These are phyloP conservation scores for Colletotrichum gigasporum DNA, from an alignment of 2,329 filamentous ascomycete species.

Conservation along the genomic window DNA sequence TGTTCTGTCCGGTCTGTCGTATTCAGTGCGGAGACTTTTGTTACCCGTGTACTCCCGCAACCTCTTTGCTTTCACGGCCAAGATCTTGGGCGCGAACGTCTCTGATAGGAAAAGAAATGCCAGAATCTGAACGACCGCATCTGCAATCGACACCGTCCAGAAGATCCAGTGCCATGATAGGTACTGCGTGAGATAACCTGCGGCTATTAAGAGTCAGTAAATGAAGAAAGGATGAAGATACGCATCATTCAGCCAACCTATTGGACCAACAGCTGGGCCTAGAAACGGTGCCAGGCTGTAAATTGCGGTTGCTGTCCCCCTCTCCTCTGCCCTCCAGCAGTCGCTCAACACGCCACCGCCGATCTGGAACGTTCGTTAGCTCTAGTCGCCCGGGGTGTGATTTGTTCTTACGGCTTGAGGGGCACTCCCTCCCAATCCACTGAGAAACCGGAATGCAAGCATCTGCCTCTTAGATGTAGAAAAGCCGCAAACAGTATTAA, in stretches of 20 bases:
- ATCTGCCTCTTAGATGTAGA: conserved; percentile 55
- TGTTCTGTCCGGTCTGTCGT: conserved; percentile 37
- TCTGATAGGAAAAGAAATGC: conserved; percentile 50
- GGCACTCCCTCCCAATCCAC: conserved; percentile 55
- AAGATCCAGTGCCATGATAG: conserved; percentile 56
- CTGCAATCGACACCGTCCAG: conserved; percentile 51
- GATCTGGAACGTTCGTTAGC: conserved; percentile 36
- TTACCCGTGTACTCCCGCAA: conserved; percentile 42
- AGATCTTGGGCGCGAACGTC: conserved; percentile 47
- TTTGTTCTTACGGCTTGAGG: conserved; percentile 50
- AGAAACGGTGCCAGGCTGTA: conserved; percentile 53
- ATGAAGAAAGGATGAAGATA: too few species aligned
- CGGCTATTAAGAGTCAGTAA: conserved; percentile 35
- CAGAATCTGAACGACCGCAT: conserved; percentile 42
- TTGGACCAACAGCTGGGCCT: conserved; percentile 52
- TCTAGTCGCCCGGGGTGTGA: not conserved
- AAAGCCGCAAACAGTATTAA: conserved; percentile 63
- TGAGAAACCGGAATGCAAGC: conserved; percentile 59
- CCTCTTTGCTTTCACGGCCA: conserved; percentile 38
- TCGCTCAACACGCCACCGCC: conserved; percentile 59
- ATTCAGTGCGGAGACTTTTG: conserved; percentile 38
- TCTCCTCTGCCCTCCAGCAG: conserved; percentile 53
- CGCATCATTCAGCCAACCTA: conserved; percentile 35
- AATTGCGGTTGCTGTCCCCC: conserved; percentile 42
- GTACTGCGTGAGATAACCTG: conserved; percentile 49